A percentile compares a stretch with the other conserved stretches of the same genome.
Conservation (phyloP, 2,329 filamentous ascomycete genomes). For the Fusarium sp. region DNA sequence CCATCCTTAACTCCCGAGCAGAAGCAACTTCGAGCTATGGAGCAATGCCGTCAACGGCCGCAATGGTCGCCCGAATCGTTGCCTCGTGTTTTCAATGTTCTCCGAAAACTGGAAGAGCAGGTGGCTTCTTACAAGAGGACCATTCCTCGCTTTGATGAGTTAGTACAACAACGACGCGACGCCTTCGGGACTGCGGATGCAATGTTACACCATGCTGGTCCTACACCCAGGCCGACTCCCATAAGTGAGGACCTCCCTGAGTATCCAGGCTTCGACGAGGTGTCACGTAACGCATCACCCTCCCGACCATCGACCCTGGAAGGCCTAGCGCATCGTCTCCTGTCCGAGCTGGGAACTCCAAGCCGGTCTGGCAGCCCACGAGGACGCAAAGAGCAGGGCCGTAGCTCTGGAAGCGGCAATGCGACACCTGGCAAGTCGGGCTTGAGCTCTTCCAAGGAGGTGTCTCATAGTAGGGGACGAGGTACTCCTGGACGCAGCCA, state of each 20-base stretch:
- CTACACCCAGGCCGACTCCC: slow-evolving; percentile 49
- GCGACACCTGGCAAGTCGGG: slow-evolving; percentile 52
- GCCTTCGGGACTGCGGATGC: slow-evolving; percentile 72
- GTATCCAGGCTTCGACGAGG: slow-evolving; percentile 59
- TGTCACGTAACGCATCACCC: slow-evolving; percentile 63
- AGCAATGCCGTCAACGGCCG: slow-evolving; percentile 66
- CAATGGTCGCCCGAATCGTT: slow-evolving; percentile 64
- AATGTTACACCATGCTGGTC: slow-evolving; percentile 55
- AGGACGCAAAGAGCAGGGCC: slow-evolving; percentile 61
- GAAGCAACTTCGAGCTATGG: slow-evolving; percentile 60
- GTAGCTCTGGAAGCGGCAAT: slow-evolving; percentile 50
- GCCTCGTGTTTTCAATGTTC: slow-evolving; percentile 66
- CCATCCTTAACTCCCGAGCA: slow-evolving; percentile 43
- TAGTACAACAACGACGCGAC: slow-evolving; percentile 74
- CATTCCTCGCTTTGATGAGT: slow-evolving; percentile 78
- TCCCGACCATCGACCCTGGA: slow-evolving; percentile 68
- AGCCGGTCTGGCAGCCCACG: slow-evolving; percentile 64
- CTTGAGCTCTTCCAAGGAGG: slow-evolving; percentile 59
- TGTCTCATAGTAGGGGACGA: slow-evolving; percentile 54
- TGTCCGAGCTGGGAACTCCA: slow-evolving; percentile 70
- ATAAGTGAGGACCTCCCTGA: slow-evolving; percentile 55
- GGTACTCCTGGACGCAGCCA: slow-evolving; percentile 55
- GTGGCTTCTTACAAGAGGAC: slow-evolving; percentile 71
- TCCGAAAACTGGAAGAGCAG: slow-evolving; percentile 73
- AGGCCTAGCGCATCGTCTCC: slow-evolving; percentile 71